Base-by-base conservation (phyloP, 1,139 yeast species). In the Meyerozyma guilliermondii region DNA sequence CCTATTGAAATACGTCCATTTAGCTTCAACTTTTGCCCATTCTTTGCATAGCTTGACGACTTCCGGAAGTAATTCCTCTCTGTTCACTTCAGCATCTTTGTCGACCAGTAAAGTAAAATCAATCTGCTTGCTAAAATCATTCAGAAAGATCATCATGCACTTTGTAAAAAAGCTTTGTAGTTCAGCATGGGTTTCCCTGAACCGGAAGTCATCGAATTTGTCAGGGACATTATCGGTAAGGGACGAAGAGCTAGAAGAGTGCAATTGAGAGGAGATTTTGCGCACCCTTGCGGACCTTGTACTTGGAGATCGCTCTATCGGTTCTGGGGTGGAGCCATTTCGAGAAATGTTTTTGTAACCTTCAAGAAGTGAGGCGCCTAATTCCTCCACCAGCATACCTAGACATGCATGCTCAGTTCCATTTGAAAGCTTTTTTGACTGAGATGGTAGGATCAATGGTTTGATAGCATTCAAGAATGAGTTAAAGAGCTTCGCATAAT, bases 1-100 rank as follows among this genome's bases (percentile, higher is more conserved):
- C 24, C 50, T 50, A 43, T 67, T 63, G 50, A 70, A 71, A 41
- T 63, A 66, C 5, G 43, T 24, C 75, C 75, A 71, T 28, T 55
- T 54, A 5, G 46, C 46, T 4, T 50, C 48, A 3, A 63, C 45
- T 26, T 41, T 38, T 5, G 45, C 40, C 70, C 69, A 65, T 4
- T 51, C 50, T 27, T 43, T 49, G 5, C 24, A 22, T 26, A 31
- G 9, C 22, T 33, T 18, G 17, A 34, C 38, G 31, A 33, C 22
- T 16, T 35, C 41, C n/a, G 33, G 16, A 17, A 14, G 18, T n/a
- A 20, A 11, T 26, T 33, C 41, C 4, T 18, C n/a, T 11, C 6
- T 20, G 7, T n/a, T 31, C n/a, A 17, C n/a, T 7, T 37, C 36
- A 17, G 24, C 26, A 33, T 17, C 24, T 18, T 17, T 17, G n/a